Evolutionary conservation across 73 alveolate species (phyloP).

Genomic region (Paramecium sonneborni): DNA sequence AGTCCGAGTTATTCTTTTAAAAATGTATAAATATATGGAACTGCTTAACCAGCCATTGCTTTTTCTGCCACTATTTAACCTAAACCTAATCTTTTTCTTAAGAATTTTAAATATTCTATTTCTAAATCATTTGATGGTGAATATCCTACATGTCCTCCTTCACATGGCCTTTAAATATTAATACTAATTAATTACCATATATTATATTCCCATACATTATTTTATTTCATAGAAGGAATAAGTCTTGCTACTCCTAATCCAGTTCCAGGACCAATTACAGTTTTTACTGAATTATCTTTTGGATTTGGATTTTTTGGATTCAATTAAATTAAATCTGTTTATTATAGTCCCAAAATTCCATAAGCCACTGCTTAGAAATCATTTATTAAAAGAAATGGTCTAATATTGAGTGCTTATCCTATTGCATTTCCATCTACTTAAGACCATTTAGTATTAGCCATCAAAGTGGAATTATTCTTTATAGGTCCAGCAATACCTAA

Average conservation of each 20-base stretch:
- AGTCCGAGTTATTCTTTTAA: slow-evolving; percentile 9
- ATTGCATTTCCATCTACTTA: slow-evolving; percentile 55
- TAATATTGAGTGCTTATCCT: slow-evolving; percentile 33
- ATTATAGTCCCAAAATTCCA: slow-evolving; percentile 39
- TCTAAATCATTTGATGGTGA: slow-evolving; percentile 56
- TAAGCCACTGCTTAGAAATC: slow-evolving; percentile 65
- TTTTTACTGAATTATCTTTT: slow-evolving; percentile 36
- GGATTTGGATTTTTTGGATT: background rate
- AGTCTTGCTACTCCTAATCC: slow-evolving; percentile 65
- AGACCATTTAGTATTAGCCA: slow-evolving; percentile 67
- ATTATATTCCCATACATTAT: slow-evolving; percentile 4
- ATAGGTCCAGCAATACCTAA: slow-evolving; percentile 58
- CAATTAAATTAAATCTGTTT: slow-evolving; percentile 28
- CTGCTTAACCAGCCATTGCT: slow-evolving; percentile 57
- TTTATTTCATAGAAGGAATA: background rate
- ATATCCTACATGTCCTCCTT: slow-evolving; percentile 59
- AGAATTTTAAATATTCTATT: slow-evolving; percentile 18
- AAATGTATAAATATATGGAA: slow-evolving; percentile 56
- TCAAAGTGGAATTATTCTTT: slow-evolving; percentile 15
- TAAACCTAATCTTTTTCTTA: background rate
- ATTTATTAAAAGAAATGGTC: slow-evolving; percentile 22
- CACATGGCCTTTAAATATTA: slow-evolving; percentile 49
- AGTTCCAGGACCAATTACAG: slow-evolving; percentile 67
- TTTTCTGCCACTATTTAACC: slow-evolving; percentile 44
- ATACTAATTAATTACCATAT: background rate